These are phyloP conservation scores for Cordyceps militaris DNA, from an alignment of 2,329 filamentous ascomycete genomes.

Conservation along the genomic window DNA sequence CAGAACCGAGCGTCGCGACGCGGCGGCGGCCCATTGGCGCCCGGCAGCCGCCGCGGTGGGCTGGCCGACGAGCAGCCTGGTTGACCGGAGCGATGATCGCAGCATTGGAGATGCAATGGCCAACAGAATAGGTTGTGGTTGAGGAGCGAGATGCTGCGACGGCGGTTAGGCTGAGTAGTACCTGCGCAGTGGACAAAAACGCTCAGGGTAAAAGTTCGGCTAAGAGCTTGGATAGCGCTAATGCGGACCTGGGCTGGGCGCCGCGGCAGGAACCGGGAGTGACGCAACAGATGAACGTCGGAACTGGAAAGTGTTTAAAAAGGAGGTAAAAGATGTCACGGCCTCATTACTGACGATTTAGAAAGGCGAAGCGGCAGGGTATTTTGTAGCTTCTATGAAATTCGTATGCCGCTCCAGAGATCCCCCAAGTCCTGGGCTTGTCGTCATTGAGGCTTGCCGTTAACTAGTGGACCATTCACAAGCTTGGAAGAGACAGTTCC, in stretches of 20 bases:
- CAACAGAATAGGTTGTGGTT: slow-evolving; percentile 26
- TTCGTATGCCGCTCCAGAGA: too few species aligned
- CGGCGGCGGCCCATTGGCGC: slow-evolving; percentile 51
- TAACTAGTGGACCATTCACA: neutral
- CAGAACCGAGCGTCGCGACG: slow-evolving; percentile 26
- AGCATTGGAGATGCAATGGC: slow-evolving; percentile 53
- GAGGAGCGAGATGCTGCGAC: slow-evolving; percentile 19
- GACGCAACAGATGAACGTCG: slow-evolving; percentile 21
- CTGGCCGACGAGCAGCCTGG: slow-evolving; percentile 51
- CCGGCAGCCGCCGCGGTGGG: slow-evolving; percentile 44
- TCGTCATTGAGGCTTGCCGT: neutral
- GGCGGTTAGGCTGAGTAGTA: slow-evolving; percentile 20
- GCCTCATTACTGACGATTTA: neutral
- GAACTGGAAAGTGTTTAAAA: neutral
- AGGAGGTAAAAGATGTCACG: neutral
- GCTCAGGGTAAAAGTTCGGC: slow-evolving; percentile 39
- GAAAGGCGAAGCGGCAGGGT: too few species aligned
- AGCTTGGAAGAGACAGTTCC: neutral
- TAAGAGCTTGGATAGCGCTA: slow-evolving; percentile 25
- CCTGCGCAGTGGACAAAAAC: slow-evolving; percentile 31
- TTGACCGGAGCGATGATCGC: slow-evolving; percentile 61
- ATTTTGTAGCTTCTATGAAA: too few species aligned
- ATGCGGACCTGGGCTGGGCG: slow-evolving; percentile 15
- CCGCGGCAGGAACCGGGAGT: slow-evolving; percentile 30
- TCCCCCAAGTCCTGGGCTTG: neutral